Evolutionary conservation across 805 yeast species (phyloP).

Genomic region (Geotrichum ghanense): DNA sequence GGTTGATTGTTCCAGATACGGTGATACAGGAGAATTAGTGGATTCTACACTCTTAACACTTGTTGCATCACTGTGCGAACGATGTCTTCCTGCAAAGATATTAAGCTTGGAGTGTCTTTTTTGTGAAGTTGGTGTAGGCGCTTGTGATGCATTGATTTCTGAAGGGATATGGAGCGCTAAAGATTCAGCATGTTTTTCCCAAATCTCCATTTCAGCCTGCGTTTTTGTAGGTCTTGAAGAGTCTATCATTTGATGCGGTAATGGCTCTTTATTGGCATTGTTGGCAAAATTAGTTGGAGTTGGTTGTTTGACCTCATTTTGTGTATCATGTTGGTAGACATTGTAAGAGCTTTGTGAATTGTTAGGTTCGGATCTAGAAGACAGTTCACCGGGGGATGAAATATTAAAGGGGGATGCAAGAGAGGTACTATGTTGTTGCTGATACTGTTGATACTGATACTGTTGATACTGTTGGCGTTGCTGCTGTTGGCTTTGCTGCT

Average conservation of each 20-base stretch:
- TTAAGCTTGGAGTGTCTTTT: not conserved
- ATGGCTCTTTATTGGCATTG: too few species aligned
- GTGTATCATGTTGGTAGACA: too few species aligned
- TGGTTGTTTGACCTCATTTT: too few species aligned
- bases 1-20: not conserved
- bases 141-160: not conserved
- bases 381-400: too few species aligned
- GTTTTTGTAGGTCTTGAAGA: not conserved
- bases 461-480: too few species aligned
- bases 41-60: not conserved
- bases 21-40: not conserved
- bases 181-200: slow-evolving; percentile 6
- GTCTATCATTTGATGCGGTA: not conserved
- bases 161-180: not conserved
- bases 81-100: not conserved
- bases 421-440: too few species aligned
- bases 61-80: not conserved
- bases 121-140: not conserved
- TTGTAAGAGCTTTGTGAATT: too few species aligned
- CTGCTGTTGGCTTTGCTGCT: too few species aligned
- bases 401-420: too few species aligned
- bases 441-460: too few species aligned
- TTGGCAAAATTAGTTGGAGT: too few species aligned
- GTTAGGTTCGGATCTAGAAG: too few species aligned
- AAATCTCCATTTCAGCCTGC: slow-evolving; percentile 1